Base-by-base conservation (phyloP, 176 grass and related monocot genomes). In the Phoenix dactylifera region DNA sequence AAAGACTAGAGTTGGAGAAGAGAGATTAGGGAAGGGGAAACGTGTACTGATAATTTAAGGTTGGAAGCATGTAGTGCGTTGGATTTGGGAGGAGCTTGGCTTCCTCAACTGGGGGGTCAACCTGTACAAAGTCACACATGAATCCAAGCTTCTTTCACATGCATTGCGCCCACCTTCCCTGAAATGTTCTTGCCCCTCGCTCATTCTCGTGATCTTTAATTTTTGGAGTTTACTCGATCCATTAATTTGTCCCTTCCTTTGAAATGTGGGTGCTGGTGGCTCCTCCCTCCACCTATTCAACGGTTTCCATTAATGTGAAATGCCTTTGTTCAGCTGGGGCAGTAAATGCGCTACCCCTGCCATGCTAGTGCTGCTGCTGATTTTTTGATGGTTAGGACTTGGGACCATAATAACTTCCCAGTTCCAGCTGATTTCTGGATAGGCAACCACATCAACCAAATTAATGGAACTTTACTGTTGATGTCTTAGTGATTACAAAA, bases 141-240 rank as follows among this genome's bases (percentile, higher is more conserved):
- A 81, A 57, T 65, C 50, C 72, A 81, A 75, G 57, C 18, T 26
- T 55, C 3, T 18, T 62, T 81, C 78, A 81, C 78, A 62, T 81
- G 78, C 72, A 59, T 63, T 48, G 64, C 30, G 64, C 70, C 68
- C 68, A 67, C 62, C 65, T 39, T 68, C 12, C 4, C 63, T 2
- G 6, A 49, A 53, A 52, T 28, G 10, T 49, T 66, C 52, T 53
- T 10, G 35, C 22, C 49, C 62, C 39, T 22, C 5, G 18, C 49
- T 22, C 32, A 20, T 4, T 64, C 63, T 66, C 63, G 63, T 66
- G 63, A 66, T n/a, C 51, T 66, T 22, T 58, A 10, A 7, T 28
- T 58, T 17, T 29, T 66, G 23, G 49, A 17, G n/a, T 48, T 30
- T 18, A 17, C 23, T 52, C 19, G 49, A 52, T 66, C 63, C 48